Evolutionary conservation across 768 basidiomycete species (phyloP).

Genomic region (Leccinellum albellum): DNA sequence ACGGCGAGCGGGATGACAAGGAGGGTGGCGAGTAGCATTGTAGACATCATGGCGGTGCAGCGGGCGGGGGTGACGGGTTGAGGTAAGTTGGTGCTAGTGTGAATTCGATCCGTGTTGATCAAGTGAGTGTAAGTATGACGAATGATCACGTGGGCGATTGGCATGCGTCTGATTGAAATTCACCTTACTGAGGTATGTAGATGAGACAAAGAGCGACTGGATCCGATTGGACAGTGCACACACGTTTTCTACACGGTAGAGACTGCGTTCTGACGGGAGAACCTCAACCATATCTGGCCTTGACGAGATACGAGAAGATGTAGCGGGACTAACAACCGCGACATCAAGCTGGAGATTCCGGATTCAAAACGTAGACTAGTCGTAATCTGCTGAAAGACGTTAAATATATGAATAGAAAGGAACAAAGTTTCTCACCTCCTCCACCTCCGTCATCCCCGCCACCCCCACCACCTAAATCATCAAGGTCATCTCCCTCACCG

Average conservation of each 20-base stretch:
- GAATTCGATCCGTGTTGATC: not conserved
- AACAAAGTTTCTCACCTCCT: slow-evolving; percentile 19
- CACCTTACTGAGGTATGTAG: not conserved
- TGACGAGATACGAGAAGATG: not conserved
- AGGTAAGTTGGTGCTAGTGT: not conserved
- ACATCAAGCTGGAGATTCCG: not conserved
- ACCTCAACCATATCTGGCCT: not conserved
- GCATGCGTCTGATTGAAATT: slow-evolving; percentile 2
- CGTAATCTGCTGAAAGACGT: slow-evolving; percentile 18
- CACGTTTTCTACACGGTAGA: not conserved
- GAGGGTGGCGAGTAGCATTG: slow-evolving; percentile 20
- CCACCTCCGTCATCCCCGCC: slow-evolving; percentile 65
- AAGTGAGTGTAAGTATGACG: not conserved
- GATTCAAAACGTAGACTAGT: slow-evolving; percentile 15
- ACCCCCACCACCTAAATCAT: slow-evolving; percentile 70
- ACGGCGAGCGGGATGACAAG: slow-evolving; percentile 36
- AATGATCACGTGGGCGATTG: slow-evolving; percentile 20
- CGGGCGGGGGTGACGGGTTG: slow-evolving; percentile 7
- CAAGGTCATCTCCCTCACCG: slow-evolving; percentile 77
- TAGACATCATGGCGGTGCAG: slow-evolving; percentile 18
- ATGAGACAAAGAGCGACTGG: not conserved
- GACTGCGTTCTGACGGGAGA: not conserved
- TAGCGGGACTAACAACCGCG: slow-evolving; percentile 2
- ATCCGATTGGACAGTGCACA: not conserved
- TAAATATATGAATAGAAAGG: not conserved